These are phyloP conservation scores for Vicia faba DNA, from an alignment of 306 rosid genomes.

Conservation along the genomic window DNA sequence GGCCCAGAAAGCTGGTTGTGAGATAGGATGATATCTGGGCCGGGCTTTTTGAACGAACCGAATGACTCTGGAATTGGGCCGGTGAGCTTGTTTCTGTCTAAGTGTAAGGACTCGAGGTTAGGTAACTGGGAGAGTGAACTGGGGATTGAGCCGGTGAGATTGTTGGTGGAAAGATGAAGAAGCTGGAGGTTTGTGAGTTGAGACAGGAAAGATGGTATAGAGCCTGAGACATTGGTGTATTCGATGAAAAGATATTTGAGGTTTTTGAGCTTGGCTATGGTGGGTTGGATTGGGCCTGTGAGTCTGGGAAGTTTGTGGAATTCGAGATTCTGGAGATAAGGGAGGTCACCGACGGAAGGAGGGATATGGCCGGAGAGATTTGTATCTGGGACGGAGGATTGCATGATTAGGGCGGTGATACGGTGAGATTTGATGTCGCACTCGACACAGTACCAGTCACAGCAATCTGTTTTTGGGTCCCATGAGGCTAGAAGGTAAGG, in stretches of 20 bases:
- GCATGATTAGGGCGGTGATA: slow-evolving; percentile 51
- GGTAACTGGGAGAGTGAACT: slow-evolving; percentile 57
- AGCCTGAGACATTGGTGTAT: slow-evolving; percentile 48
- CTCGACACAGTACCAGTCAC: slow-evolving; percentile 57
- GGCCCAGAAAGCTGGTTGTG: slow-evolving; percentile 66
- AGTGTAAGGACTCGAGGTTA: slow-evolving; percentile 15
- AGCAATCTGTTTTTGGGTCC: slow-evolving; percentile 61
- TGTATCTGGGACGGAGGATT: slow-evolving; percentile 21
- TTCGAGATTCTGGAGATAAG: slow-evolving; percentile 48
- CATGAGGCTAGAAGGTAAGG: slow-evolving; percentile 62
- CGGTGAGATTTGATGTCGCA: slow-evolving; percentile 64
- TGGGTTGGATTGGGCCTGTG: slow-evolving; percentile 52
- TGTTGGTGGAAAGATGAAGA: slow-evolving; percentile 56
- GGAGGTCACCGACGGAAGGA: slow-evolving; percentile 61
- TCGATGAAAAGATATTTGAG: slow-evolving; percentile 32
- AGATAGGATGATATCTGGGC: slow-evolving; percentile 41
- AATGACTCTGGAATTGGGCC: slow-evolving; percentile 61
- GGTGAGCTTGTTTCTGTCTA: slow-evolving; percentile 48
- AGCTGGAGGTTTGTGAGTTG: slow-evolving; percentile 48
- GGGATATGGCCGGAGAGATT: slow-evolving; percentile 57
- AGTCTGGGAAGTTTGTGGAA: slow-evolving; percentile 57
- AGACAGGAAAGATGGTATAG: slow-evolving; percentile 60
- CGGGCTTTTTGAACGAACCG: slow-evolving; percentile 43
- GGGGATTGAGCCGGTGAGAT: slow-evolving; percentile 58
- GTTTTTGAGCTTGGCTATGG: slow-evolving; percentile 56